Percentiles rank a stretch among this genome's conserved stretches.
These are phyloP conservation scores for Taiozyma sp. DNA, from an alignment of 1,139 yeast species.

Conservation along the genomic window DNA sequence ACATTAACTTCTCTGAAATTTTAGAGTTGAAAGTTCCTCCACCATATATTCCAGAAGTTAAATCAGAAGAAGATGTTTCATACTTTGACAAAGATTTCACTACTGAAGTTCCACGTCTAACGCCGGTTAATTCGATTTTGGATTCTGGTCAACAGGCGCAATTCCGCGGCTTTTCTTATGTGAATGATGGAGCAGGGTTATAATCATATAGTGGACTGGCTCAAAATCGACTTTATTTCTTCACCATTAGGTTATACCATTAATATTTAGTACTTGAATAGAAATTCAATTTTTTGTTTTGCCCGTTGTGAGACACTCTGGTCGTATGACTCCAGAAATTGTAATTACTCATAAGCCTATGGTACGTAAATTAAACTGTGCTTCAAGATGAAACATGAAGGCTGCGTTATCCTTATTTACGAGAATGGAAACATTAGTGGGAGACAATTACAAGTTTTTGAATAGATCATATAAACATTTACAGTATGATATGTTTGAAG, in stretches of 20 bases:
- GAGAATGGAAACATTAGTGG: too few species aligned
- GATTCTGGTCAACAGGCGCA: conserved; percentile 91
- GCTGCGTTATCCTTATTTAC: too few species aligned
- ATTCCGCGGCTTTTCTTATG: conserved; percentile 93
- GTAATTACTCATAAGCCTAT: too few species aligned
- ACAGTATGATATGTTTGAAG: too few species aligned
- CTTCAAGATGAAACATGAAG: too few species aligned
- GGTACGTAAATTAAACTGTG: too few species aligned
- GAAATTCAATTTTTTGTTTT: not conserved
- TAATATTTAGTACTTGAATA: not conserved
- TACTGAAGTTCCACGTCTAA: conserved; percentile 88
- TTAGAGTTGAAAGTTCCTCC: conserved; percentile 71
- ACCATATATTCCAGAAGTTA: conserved; percentile 78
- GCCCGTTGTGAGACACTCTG: not conserved
- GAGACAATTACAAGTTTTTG: too few species aligned
- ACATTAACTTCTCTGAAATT: conserved; percentile 87
- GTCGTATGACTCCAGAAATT: not conserved
- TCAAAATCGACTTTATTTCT: not conserved
- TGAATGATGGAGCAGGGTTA: conserved; percentile 49
- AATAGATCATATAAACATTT: too few species aligned
- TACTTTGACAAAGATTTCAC: conserved; percentile 96
- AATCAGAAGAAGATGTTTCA: conserved; percentile 84
- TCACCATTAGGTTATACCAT: not conserved
- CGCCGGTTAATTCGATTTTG: conserved; percentile 88
- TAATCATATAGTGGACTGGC: not conserved